A percentile compares a stretch with the other conserved stretches of the same genome.
phyloP scores from a whole-genome alignment of 2,329 filamentous ascomycete genomes.

The Knufia fluminis region DNA sequence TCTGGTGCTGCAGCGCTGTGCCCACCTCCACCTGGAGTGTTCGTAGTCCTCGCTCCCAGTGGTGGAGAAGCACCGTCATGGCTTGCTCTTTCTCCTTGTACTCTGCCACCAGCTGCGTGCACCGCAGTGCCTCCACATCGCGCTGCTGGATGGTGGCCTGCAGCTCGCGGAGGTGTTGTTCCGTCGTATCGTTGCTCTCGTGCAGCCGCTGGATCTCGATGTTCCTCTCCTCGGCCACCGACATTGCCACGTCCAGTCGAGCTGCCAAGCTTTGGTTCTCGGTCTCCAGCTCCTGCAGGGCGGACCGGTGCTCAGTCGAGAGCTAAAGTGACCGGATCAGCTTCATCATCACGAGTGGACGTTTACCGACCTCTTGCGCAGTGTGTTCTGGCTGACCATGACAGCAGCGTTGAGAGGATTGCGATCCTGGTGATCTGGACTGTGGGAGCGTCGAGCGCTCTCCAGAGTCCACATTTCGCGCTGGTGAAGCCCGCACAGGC shows the following conservation, averaged over 20 bases:
- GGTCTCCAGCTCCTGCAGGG: conserved; percentile 1
- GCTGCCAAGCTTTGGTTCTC: conserved; percentile 1
- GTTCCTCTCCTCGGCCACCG: conserved; percentile 1
- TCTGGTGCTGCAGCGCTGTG: neutral
- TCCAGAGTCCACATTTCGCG: neutral
- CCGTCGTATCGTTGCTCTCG: neutral
- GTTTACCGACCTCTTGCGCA: neutral
- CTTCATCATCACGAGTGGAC: no score
- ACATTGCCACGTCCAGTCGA: conserved; percentile 2
- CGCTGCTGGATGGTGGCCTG: conserved; percentile 3
- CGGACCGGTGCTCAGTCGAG: conserved; percentile 3
- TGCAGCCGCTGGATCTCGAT: conserved; percentile 2
- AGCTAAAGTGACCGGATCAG: conserved; percentile 1
- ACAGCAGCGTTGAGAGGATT: neutral
- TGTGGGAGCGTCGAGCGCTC: conserved; percentile 1
- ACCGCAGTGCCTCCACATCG: conserved; percentile 2
- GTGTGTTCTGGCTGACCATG: neutral
- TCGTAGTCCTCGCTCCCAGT: conserved; percentile 2
- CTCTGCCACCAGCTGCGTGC: neutral
- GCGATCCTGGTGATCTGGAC: neutral
- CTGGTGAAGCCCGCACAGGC: neutral
- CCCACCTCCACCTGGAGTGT: conserved; percentile 1
- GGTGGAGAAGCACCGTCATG: conserved; percentile 2
- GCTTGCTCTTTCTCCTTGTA: conserved; percentile 1
- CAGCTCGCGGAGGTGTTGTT: conserved; percentile 1